Base-by-base conservation (phyloP, 1,284 basidiomycete genomes). In the Austroboletus sp. region DNA sequence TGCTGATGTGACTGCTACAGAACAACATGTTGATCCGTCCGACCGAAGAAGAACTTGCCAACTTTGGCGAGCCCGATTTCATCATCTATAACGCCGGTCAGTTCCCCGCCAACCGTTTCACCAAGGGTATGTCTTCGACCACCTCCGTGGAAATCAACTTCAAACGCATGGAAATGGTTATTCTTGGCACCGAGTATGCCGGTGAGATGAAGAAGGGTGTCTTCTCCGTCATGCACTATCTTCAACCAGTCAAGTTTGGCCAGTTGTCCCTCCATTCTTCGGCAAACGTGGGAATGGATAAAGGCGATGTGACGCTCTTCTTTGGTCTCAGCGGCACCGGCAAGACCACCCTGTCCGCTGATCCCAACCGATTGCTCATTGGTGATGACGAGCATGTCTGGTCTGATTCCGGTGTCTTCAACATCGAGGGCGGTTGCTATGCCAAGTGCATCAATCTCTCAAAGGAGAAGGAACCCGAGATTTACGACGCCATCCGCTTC, bases 121-220 rank as follows among this genome's bases (percentile, higher is more conserved):
- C 96, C 51, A 93, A 97, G 72, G 95, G 95, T 70, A 98, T 98
- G 95, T 96, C 92, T 53, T 97, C 93, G 29, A 89, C 94, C 37
- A 98, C 95, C 23, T 97, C 94, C 16, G 95, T 99, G 47, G 96
- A 98, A 75, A 91, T 99, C 77, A 99, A 99, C 83, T 98, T 99
- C 74, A 97, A 97, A 79, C 90, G 96, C 48, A 97, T 94, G 89
- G 96, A 99, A 73, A 99, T 99, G 95, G 94, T 99, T 65, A 98
- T 99, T 65, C 89, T 99, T 61, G 95, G 96, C 53, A 98, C 96
- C 46, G 95, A 98, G 69, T 98, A 98, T 69, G 96, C 96, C 43
- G 96, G 96, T 54, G 96, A 99, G 76, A 99, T 98, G 96, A 99
- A 99, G 79, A 98, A 98, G 83, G 96, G 96, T 69, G 90, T 99